Conservation (phyloP, 345 rosid genomes). For the Ceriops tagal region DNA sequence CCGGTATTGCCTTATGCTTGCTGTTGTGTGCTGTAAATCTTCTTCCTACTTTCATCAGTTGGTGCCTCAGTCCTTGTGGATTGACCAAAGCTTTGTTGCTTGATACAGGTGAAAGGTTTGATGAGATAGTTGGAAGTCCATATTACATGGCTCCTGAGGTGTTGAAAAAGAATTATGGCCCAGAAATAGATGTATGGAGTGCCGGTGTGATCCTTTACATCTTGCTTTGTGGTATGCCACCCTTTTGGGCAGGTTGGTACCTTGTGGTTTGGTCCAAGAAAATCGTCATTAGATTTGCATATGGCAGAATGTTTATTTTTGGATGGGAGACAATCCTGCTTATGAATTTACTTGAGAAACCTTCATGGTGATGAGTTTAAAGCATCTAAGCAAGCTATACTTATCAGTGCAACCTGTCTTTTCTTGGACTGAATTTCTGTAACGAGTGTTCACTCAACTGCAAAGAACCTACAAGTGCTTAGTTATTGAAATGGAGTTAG, state of each 20-base stretch:
- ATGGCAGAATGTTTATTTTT: not conserved
- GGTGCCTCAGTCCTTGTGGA: not conserved
- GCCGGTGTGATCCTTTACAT: conserved; percentile 38
- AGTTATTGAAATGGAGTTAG: too few relatives aligned
- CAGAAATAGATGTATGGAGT: conserved; percentile 38
- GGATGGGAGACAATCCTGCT: too few relatives aligned
- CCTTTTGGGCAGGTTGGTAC: conserved; percentile 36
- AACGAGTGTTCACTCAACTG: too few relatives aligned
- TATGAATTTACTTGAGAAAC: too few relatives aligned
- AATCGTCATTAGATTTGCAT: not conserved
- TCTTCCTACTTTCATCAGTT: not conserved
- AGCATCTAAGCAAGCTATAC: too few relatives aligned
- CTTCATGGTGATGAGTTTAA: too few relatives aligned
- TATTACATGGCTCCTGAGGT: conserved; percentile 41
- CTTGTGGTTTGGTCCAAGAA: not conserved
- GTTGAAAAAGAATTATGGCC: conserved; percentile 33
- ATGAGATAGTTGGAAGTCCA: conserved; percentile 37
- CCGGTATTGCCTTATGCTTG: conserved; percentile 19
- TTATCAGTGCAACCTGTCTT: too few relatives aligned
- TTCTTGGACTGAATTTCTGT: too few relatives aligned
- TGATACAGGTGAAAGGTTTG: conserved; percentile 29
- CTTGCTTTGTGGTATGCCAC: conserved; percentile 37
- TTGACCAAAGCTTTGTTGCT: conserved; percentile 7
- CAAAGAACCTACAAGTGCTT: too few relatives aligned
- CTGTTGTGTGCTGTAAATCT: not conserved